Base-by-base conservation (phyloP, 257 asterid genomes). In the Handroanthus guayacan region DNA sequence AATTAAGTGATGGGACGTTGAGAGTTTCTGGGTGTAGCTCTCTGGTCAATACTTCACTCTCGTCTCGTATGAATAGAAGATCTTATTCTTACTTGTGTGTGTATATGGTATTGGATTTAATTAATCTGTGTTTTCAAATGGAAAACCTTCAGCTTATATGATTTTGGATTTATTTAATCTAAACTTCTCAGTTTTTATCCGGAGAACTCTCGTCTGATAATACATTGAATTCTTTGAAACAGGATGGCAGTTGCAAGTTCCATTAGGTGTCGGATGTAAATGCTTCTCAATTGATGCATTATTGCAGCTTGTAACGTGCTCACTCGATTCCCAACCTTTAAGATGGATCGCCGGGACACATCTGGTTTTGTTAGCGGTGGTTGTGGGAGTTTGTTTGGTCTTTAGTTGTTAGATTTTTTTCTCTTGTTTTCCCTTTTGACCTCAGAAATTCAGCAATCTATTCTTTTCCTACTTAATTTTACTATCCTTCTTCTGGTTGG, bases 311-410 rank as follows among this genome's bases (percentile, higher is more conserved):
- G 75, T 81, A 82, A 85, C 69, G 79, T 54, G 65, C 52, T 79
- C 63, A 56, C 66, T 12, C 25, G 20, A 66, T 64, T 60, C 57
- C 58, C 48, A 48, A 67, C 67, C 61, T 57, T 68, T 64, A 52
- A 44, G 62, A 89, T 91, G 91, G 94, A 91, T 83, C 86, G 91
- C 63, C 64, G 75, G 63, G 90, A 91, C 74, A 86, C 92, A 50
- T 87, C 87, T 8, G 90, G 94, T 34, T 91, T 89, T 74, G 90
- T 91, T 75, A 86, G 92, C 17, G 92, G 92, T 54, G 92, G 94
- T 41, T 71, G 88, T 72, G 45, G 74, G 74, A 62, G 67, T 69
- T 71, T 64, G 54, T 73, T 36, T 67, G 56, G 70, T 76, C 51
- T 31, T 58, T 70, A 65, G 61, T 67, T 52, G 14, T 64, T 45